A percentile compares a stretch with the other conserved stretches of the same genome.
phyloP scores from a whole-genome alignment of 768 basidiomycete species.

The Pulveroboletus sp. region DNA sequence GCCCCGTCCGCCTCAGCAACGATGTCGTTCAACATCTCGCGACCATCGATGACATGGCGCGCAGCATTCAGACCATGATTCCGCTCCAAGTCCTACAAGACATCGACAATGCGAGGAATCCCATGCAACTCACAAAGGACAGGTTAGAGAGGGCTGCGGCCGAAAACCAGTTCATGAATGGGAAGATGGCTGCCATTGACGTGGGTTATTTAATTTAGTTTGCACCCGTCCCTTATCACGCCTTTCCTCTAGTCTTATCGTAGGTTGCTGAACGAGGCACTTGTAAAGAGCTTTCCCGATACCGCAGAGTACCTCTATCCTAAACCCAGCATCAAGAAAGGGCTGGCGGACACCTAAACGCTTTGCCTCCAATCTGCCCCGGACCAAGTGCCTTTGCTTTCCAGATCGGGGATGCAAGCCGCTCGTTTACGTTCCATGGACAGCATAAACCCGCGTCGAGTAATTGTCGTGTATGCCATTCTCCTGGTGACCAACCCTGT shows the following conservation, averaged over 20 bases:
- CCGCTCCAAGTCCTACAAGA: slow-evolving; percentile 75
- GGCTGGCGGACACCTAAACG: slow-evolving; percentile 10
- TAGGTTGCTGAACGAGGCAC: slow-evolving; percentile 62
- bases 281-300: slow-evolving; percentile 72
- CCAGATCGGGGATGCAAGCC: slow-evolving; percentile 1
- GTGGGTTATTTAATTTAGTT: slow-evolving; percentile 37
- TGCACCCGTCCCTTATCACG: slow-evolving; percentile 1
- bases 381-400: not conserved
- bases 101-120: slow-evolving; percentile 78
- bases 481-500: slow-evolving; percentile 1
- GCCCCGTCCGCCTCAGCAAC: slow-evolving; percentile 45
- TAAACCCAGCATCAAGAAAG: slow-evolving; percentile 4
- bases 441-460: not conserved
- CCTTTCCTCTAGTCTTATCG: slow-evolving; percentile 58
- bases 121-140: slow-evolving; percentile 78
- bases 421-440: slow-evolving; percentile 6
- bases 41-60: slow-evolving; percentile 66
- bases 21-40: slow-evolving; percentile 69
- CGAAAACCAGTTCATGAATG: slow-evolving; percentile 92
- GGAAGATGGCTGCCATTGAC: slow-evolving; percentile 76
- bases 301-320: slow-evolving; percentile 26
- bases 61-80: slow-evolving; percentile 59
- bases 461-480: not conserved
- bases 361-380: not conserved
- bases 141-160: slow-evolving; percentile 79